phyloP scores from a whole-genome alignment of 208 protist genomes.

The Endotrypanum monterogeii region DNA sequence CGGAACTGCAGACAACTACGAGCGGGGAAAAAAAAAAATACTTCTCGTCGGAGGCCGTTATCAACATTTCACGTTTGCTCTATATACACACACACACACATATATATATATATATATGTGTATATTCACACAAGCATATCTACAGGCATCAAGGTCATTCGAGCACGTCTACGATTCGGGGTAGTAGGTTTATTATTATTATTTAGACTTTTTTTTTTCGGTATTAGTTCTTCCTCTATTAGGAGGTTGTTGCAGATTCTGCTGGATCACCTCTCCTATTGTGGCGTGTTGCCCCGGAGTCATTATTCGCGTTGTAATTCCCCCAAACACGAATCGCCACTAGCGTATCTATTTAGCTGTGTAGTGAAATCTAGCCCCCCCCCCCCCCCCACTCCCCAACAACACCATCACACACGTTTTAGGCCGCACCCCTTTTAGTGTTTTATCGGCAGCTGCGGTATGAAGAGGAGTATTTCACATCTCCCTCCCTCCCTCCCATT shows the following conservation, averaged over 20 bases:
- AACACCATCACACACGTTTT: background rate
- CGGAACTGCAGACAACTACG: background rate
- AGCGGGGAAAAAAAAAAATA: background rate
- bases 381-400: no score
- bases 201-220: background rate
- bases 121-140: background rate
- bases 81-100: slow-evolving; percentile 1
- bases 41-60: background rate
- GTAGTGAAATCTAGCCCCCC: no score
- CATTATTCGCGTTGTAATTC: background rate
- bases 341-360: background rate
- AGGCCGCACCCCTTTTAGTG: background rate
- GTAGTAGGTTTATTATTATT: background rate
- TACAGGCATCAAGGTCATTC: background rate
- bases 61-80: background rate
- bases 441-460: background rate
- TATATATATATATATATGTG: background rate
- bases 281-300: background rate
- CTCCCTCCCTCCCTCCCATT: no score
- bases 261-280: background rate
- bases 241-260: background rate
- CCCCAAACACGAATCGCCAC: background rate
- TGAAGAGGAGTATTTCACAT: no score
- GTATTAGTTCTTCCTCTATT: background rate
- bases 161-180: background rate